phyloP scores from a whole-genome alignment of 106 monocot genomes.

The Alisma plantagoaquatica region DNA sequence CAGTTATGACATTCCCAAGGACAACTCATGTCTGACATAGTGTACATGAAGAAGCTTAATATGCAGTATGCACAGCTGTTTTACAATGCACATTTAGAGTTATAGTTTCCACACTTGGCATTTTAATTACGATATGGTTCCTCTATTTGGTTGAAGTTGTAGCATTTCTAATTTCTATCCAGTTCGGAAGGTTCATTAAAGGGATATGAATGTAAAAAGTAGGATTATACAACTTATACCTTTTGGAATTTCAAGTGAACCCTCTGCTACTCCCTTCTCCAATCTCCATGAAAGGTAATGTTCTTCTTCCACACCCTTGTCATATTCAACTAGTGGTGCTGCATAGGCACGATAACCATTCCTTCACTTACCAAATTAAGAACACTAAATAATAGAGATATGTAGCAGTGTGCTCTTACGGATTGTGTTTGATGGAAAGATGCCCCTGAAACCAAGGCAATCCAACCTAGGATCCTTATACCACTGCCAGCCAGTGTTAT shows the following conservation, averaged over 20 bases:
- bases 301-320: slow-evolving; percentile 59
- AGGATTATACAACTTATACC: too few relatives aligned
- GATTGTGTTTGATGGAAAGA: slow-evolving; percentile 62
- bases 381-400: neutral
- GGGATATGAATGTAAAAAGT: too few relatives aligned
- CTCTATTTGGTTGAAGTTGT: too few relatives aligned
- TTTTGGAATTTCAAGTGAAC: slow-evolving; percentile 90
- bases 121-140: too few relatives aligned
- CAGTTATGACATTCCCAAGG: too few relatives aligned
- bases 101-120: too few relatives aligned
- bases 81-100: too few relatives aligned
- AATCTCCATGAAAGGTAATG: slow-evolving; percentile 81
- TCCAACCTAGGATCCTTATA: slow-evolving; percentile 72
- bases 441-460: slow-evolving; percentile 81
- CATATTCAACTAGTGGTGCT: slow-evolving; percentile 89
- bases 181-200: too few relatives aligned
- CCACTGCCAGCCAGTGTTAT: slow-evolving; percentile 68
- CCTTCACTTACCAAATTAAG: neutral
- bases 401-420: slow-evolving; percentile 41
- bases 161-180: too few relatives aligned
- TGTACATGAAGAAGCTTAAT: too few relatives aligned
- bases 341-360: neutral
- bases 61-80: too few relatives aligned
- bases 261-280: slow-evolving; percentile 88
- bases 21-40: too few relatives aligned